Conservation (phyloP, 257 asterid genomes). For the Solanum lycopersicoides region DNA sequence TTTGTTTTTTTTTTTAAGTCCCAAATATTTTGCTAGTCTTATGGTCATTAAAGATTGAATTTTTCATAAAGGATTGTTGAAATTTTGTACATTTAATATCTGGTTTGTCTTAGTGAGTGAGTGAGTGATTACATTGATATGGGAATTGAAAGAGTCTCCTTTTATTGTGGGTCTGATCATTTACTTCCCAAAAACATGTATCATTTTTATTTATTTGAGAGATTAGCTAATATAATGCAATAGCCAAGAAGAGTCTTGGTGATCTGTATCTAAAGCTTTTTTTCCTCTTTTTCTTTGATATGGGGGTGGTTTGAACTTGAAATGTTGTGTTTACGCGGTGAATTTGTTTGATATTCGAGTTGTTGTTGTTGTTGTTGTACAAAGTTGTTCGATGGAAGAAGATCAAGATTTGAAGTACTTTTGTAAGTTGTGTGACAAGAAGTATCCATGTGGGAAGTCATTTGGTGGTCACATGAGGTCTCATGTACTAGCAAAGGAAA, state of each 20-base stretch:
- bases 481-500: slow-evolving; percentile 46
- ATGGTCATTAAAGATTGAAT: background rate
- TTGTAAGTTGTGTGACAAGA: slow-evolving; percentile 67
- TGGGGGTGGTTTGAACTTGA: background rate
- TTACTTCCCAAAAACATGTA: background rate
- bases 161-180: slow-evolving; percentile 10
- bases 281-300: background rate
- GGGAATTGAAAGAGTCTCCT: slow-evolving; percentile 13
- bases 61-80: background rate
- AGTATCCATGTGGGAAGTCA: slow-evolving; percentile 76
- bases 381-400: slow-evolving; percentile 25
- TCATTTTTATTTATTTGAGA: slow-evolving; percentile 1
- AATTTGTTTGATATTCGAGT: background rate
- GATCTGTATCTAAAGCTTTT: background rate
- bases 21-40: background rate
- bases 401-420: slow-evolving; percentile 46
- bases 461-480: slow-evolving; percentile 90
- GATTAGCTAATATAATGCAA: background rate
- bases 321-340: background rate
- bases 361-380: background rate
- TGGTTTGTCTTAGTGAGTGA: background rate
- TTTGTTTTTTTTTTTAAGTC: background rate
- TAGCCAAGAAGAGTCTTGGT: background rate
- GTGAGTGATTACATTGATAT: background rate
- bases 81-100: background rate